These are phyloP conservation scores for Rhododendron vialii DNA, from an alignment of 148 eudicot species.

Conservation along the genomic window DNA sequence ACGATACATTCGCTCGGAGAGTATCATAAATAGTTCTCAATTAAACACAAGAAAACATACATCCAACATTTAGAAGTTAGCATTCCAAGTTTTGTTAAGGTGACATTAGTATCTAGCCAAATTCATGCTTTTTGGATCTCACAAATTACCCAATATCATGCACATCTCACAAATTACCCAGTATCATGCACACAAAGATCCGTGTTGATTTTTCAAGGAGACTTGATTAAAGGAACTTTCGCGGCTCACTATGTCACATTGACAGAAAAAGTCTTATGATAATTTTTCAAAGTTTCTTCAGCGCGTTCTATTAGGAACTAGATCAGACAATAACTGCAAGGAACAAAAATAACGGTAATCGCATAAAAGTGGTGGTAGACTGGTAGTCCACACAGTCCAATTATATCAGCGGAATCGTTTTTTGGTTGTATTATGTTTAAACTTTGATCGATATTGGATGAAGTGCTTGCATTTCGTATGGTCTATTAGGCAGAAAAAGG, in stretches of 20 bases:
- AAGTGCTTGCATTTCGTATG: neutral
- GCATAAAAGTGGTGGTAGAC: no score
- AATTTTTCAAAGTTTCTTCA: neutral
- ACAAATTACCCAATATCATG: neutral
- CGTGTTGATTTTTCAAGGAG: neutral
- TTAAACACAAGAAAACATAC: neutral
- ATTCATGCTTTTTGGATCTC: neutral
- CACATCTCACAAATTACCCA: neutral
- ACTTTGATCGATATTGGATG: neutral
- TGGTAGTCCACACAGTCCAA: no score
- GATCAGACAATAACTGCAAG: no score
- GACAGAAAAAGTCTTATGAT: neutral
- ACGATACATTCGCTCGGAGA: neutral
- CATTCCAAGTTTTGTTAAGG: neutral
- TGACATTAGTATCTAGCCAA: neutral
- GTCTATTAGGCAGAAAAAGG: neutral
- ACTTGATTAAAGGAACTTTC: no score
- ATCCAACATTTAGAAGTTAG: neutral
- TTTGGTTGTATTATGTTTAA: neutral
- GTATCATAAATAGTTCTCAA: neutral
- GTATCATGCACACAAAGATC: neutral
- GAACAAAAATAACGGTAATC: no score
- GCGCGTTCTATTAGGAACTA: neutral
- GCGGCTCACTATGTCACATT: neutral
- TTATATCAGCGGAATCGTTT: neutral